Evolutionary conservation across 495 filamentous ascomycete species (phyloP).

Genomic region (Daldinia bambusicola): DNA sequence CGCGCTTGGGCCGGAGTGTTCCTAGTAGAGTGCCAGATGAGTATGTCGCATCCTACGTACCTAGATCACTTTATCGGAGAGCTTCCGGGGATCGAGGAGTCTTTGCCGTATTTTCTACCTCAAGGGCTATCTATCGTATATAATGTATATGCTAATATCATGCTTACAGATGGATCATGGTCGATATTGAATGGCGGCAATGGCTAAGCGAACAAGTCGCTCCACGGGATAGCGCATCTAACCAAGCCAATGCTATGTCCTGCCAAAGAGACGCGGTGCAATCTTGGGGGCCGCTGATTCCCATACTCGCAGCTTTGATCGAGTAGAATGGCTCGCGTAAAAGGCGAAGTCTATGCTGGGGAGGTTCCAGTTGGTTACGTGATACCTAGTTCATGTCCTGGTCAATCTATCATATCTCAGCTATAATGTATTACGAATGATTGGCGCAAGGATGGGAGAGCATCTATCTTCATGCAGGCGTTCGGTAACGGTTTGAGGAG

Average conservation of each 20-base stretch:
- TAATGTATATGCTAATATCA: conserved; percentile 20
- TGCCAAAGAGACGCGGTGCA: background rate
- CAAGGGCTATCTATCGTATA: too few species aligned
- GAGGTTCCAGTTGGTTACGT: too few species aligned
- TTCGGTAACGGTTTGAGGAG: background rate
- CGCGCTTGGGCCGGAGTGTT: conserved; percentile 19
- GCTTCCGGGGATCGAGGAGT: too few species aligned
- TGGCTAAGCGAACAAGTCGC: conserved; percentile 44
- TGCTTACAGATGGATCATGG: conserved; percentile 34
- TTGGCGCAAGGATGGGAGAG: background rate
- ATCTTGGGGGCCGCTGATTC: conserved; percentile 34
- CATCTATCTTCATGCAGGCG: too few species aligned
- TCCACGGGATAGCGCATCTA: conserved; percentile 1
- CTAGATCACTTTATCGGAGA: too few species aligned
- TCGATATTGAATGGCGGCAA: conserved; percentile 40
- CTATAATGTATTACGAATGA: background rate
- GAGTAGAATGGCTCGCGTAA: background rate
- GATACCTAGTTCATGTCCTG: too few species aligned
- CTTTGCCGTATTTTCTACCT: too few species aligned
- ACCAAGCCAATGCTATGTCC: background rate
- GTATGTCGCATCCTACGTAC: conserved; percentile 21
- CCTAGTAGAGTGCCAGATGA: conserved; percentile 42
- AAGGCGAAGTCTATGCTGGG: background rate
- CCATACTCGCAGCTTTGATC: conserved; percentile 20
- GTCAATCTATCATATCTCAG: too few species aligned